phyloP scores from a whole-genome alignment of 495 filamentous ascomycete species.

The Glonium stellatum region DNA sequence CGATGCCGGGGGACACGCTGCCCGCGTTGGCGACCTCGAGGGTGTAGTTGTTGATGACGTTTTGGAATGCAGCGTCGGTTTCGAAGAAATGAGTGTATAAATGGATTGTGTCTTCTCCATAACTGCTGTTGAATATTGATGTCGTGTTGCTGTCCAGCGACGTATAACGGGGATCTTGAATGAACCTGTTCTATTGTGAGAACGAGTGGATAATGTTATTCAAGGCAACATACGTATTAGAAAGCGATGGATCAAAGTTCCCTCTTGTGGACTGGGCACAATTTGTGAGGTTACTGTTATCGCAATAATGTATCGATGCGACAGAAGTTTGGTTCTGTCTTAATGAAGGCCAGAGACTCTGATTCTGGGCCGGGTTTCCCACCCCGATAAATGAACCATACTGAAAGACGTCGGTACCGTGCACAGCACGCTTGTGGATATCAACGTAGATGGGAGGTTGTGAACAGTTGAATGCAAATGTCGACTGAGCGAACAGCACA shows the following conservation, averaged over 20 bases:
- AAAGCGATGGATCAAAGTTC: slow-evolving; percentile 19
- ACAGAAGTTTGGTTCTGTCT: slow-evolving; percentile 32
- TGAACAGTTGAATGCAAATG: slow-evolving; percentile 32
- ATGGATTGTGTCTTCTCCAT: slow-evolving; percentile 26
- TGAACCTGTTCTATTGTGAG: slow-evolving; percentile 16
- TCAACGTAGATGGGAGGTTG: slow-evolving; percentile 36
- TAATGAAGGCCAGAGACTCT: slow-evolving; percentile 33
- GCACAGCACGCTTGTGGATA: slow-evolving; percentile 31
- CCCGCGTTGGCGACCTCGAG: slow-evolving; percentile 24
- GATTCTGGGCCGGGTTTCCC: slow-evolving; percentile 32
- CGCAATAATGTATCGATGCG: slow-evolving; percentile 24
- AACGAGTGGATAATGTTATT: background rate
- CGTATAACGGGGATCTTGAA: slow-evolving; percentile 13
- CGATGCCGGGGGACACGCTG: slow-evolving; percentile 17
- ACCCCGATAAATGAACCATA: slow-evolving; percentile 35
- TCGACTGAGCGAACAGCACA: slow-evolving; percentile 29
- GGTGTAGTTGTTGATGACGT: slow-evolving; percentile 22
- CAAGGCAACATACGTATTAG: slow-evolving; percentile 19
- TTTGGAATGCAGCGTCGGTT: slow-evolving; percentile 27
- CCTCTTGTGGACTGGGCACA: slow-evolving; percentile 26
- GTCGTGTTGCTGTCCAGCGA: slow-evolving; percentile 18
- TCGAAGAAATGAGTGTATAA: slow-evolving; percentile 37
- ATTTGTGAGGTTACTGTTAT: slow-evolving; percentile 25
- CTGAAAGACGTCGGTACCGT: slow-evolving; percentile 25
- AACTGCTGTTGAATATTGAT: slow-evolving; percentile 10